phyloP scores from a whole-genome alignment of 805 yeast genomes.

The Jamesozyma gamospora region DNA sequence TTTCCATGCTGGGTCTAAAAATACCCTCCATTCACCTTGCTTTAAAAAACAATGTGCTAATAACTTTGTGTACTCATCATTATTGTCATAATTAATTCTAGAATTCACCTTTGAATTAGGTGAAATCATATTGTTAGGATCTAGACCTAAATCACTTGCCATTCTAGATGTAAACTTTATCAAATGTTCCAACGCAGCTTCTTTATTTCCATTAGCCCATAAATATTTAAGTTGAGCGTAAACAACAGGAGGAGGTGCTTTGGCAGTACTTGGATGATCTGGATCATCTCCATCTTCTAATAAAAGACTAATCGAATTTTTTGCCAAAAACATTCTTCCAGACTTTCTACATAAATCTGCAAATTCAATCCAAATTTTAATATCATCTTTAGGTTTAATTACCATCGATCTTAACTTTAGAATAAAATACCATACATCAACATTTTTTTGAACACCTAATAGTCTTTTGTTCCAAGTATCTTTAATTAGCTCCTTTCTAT shows the following conservation, averaged over 20 bases:
- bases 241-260: conserved; percentile 94
- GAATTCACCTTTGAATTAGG: conserved; percentile 67
- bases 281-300: conserved; percentile 61
- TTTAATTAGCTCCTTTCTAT: conserved; percentile 65
- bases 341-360: conserved; percentile 93
- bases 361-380: conserved; percentile 97
- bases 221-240: conserved; percentile 93
- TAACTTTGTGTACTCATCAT: conserved; percentile 71
- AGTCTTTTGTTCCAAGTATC: conserved; percentile 91
- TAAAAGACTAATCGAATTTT: conserved; percentile 73
- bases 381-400: conserved; percentile 88
- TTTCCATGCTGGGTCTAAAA: conserved; percentile 71
- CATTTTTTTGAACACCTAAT: conserved; percentile 90
- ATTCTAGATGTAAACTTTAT: conserved; percentile 85
- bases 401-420: conserved; percentile 87
- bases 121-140: conserved; percentile 77
- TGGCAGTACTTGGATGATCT: conserved; percentile 42
- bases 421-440: conserved; percentile 98
- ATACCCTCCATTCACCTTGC: conserved; percentile 98
- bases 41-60: conserved; percentile 90
- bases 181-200: conserved; percentile 76
- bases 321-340: conserved; percentile 85
- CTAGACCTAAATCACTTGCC: conserved; percentile 79
- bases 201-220: conserved; percentile 91
- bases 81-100: conserved; percentile 44